Percentiles rank a stretch among this genome's conserved stretches.
Conservation (phyloP, 495 filamentous ascomycete genomes). For the Darksidea phi region DNA sequence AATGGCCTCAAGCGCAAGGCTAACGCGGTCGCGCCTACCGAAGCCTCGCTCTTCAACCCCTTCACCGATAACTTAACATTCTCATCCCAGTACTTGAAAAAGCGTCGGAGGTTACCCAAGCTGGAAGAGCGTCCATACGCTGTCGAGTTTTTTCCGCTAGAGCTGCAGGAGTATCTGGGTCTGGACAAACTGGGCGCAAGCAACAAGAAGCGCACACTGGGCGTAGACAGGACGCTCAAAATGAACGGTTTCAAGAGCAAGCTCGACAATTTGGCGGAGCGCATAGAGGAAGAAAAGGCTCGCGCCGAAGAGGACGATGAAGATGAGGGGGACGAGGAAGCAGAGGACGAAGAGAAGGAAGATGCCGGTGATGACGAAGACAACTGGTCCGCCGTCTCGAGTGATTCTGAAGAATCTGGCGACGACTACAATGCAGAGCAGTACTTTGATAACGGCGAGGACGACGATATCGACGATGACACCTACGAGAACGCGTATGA, state of each 20-base stretch:
- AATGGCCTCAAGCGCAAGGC: slow-evolving; percentile 41
- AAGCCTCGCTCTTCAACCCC: slow-evolving; percentile 48
- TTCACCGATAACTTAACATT: slow-evolving; percentile 63
- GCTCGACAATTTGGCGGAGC: slow-evolving; percentile 43
- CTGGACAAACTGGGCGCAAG: slow-evolving; percentile 42
- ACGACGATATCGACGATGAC: slow-evolving; percentile 52
- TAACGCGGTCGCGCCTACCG: slow-evolving; percentile 41
- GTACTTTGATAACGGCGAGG: slow-evolving; percentile 64
- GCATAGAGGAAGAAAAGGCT: slow-evolving; percentile 5
- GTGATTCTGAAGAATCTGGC: slow-evolving; percentile 49
- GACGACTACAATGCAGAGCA: slow-evolving; percentile 66
- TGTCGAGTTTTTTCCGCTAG: slow-evolving; percentile 57
- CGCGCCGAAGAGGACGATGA: slow-evolving; percentile 39
- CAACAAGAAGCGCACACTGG: slow-evolving; percentile 34
- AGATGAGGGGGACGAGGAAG: slow-evolving; percentile 42
- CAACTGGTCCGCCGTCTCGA: slow-evolving; percentile 21
- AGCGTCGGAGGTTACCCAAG: slow-evolving; percentile 51
- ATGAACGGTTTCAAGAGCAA: slow-evolving; percentile 13
- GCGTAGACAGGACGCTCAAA: slow-evolving; percentile 3
- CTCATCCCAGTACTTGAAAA: slow-evolving; percentile 56
- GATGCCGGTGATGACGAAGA: slow-evolving; percentile 52
- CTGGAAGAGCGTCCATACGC: slow-evolving; percentile 53
- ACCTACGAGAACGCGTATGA: slow-evolving; percentile 30
- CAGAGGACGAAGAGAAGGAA: slow-evolving; percentile 44
- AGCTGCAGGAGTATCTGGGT: slow-evolving; percentile 55